Evolutionary conservation across 306 rosid genomes (phyloP).

Genomic region (Trifolium subterraneum): DNA sequence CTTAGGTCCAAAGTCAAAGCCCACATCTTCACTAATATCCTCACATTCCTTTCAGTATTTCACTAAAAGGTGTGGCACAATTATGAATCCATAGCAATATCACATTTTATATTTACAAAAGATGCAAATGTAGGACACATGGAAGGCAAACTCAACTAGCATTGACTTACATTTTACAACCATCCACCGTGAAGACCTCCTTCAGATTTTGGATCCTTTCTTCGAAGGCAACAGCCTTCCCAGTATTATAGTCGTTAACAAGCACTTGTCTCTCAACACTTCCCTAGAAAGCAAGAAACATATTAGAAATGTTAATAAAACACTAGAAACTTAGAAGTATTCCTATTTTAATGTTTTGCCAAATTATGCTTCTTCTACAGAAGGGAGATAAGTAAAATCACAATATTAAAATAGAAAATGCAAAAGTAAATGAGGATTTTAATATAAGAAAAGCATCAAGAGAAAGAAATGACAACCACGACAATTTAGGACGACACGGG

Average conservation of each 20-base stretch:
- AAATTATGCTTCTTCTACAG: conserved; percentile 12
- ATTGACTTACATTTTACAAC: conserved; percentile 70
- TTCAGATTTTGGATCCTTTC: conserved; percentile 72
- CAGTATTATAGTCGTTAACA: conserved; percentile 69
- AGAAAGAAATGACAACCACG: background rate
- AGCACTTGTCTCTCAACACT: conserved; percentile 87
- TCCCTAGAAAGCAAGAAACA: conserved; percentile 60
- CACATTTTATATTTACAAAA: conserved; percentile 23
- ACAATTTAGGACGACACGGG: background rate
- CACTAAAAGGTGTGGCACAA: conserved; percentile 18
- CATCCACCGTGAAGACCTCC: conserved; percentile 73
- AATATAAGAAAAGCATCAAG: conserved; percentile 4
- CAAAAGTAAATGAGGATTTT: conserved; percentile 31
- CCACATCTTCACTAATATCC: too few species aligned
- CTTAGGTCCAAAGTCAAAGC: too few species aligned
- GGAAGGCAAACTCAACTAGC: conserved; percentile 23
- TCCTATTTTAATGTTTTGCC: conserved; percentile 5
- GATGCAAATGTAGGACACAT: conserved; percentile 9
- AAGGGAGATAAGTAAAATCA: conserved; percentile 7
- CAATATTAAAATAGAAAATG: conserved; percentile 2
- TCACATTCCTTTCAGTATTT: too few species aligned
- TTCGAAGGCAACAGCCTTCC: conserved; percentile 81
- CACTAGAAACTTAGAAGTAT: background rate
- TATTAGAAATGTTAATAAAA: conserved; percentile 25
- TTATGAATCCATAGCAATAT: conserved; percentile 11